Conservation (phyloP, 345 rosid species). For the Limnanthes douglasii region DNA sequence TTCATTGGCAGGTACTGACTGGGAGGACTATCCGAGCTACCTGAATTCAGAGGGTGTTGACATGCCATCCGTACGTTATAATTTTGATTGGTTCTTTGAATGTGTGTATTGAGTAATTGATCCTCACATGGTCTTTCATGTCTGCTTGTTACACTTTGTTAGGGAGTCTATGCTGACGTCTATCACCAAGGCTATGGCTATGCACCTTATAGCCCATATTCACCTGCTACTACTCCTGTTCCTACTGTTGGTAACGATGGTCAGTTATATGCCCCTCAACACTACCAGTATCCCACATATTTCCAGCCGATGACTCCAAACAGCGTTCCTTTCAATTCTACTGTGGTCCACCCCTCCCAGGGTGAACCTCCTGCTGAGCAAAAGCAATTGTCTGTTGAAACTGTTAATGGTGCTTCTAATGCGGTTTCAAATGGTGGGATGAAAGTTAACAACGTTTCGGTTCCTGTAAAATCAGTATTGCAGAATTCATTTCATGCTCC, state of each 20-base stretch:
- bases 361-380: constrained; percentile 49
- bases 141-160: constrained; percentile 4
- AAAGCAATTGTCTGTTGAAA: constrained; percentile 38
- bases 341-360: constrained; percentile 28
- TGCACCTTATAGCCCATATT: constrained; percentile 67
- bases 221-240: constrained; percentile 72
- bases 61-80: constrained; percentile 37
- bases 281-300: constrained; percentile 78
- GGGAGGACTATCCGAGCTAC: constrained; percentile 58
- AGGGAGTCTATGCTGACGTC: constrained; percentile 73
- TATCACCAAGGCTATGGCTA: constrained; percentile 60
- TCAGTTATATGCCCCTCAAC: constrained; percentile 75
- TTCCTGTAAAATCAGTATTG: constrained; percentile 31
- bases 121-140: background rate
- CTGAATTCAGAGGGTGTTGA: constrained; percentile 54
- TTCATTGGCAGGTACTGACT: constrained; percentile 28
- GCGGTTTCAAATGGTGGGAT: constrained; percentile 19
- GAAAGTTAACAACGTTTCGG: constrained; percentile 47
- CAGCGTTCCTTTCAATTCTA: constrained; percentile 39
- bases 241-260: constrained; percentile 73
- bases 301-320: constrained; percentile 41
- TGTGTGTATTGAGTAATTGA: background rate
- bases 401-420: constrained; percentile 33
- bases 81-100: background rate
- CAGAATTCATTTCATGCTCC: constrained; percentile 29